phyloP scores from a whole-genome alignment of 495 filamentous ascomycete genomes.

The Xylaria telfairii region DNA sequence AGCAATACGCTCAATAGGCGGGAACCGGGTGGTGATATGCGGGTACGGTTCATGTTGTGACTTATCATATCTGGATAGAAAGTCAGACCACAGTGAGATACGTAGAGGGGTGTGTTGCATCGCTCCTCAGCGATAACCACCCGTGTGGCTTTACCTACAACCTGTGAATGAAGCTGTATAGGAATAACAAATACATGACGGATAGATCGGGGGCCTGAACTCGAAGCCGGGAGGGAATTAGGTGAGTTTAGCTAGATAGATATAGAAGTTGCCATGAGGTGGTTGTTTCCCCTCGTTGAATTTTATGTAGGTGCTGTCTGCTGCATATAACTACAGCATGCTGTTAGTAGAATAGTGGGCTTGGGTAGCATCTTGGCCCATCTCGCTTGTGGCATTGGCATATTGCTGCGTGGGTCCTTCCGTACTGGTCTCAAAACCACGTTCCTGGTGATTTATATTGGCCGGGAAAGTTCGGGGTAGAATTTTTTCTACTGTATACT shows the following conservation, averaged over 20 bases:
- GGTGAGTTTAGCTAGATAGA: background rate
- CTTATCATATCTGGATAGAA: background rate
- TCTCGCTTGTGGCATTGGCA: background rate
- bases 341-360: background rate
- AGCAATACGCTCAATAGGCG: background rate
- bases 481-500: no score
- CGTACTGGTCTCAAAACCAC: no score
- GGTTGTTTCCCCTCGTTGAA: background rate
- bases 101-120: background rate
- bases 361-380: background rate
- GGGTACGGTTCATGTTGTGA: background rate
- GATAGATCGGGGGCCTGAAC: background rate
- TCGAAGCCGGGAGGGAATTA: background rate
- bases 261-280: background rate
- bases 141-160: background rate
- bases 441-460: no score
- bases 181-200: background rate
- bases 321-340: background rate
- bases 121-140: background rate
- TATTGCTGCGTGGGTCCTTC: background rate
- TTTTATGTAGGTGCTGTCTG: background rate
- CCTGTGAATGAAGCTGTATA: background rate
- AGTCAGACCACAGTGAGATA: background rate
- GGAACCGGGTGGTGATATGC: background rate
- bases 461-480: background rate